Conservation (phyloP, 345 rosid genomes). For the Draba incana region DNA sequence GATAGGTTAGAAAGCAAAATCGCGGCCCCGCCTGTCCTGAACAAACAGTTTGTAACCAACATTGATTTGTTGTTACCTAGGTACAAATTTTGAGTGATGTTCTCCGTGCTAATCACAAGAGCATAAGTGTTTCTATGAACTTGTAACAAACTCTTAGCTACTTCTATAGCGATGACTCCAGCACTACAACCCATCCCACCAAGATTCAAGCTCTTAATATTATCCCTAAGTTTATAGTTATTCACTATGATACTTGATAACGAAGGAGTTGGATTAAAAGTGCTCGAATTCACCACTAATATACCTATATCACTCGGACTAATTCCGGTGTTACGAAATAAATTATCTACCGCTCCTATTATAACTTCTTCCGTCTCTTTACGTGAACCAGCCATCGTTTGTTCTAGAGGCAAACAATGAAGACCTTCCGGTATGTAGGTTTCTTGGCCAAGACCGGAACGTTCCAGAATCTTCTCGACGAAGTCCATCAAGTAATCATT, state of each 20-base stretch:
- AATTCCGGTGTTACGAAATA: constrained; percentile 32
- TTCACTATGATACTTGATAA: constrained; percentile 32
- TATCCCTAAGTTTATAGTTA: constrained; percentile 37
- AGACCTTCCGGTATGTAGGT: constrained; percentile 42
- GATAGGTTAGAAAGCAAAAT: constrained; percentile 57
- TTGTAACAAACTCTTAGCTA: constrained; percentile 42
- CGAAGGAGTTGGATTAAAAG: constrained; percentile 46
- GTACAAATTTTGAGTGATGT: constrained; percentile 54
- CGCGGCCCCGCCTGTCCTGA: constrained; percentile 60
- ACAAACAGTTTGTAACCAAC: constrained; percentile 64
- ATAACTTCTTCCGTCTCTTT: constrained; percentile 44
- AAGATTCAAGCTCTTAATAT: constrained; percentile 40
- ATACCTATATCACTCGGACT: constrained; percentile 41
- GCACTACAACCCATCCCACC: constrained; percentile 48
- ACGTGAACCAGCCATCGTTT: constrained; percentile 29
- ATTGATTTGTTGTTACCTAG: constrained; percentile 58
- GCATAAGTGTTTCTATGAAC: constrained; percentile 58
- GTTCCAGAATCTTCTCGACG: constrained; percentile 42
- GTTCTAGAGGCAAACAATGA: constrained; percentile 30
- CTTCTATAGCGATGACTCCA: constrained; percentile 43
- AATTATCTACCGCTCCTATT: constrained; percentile 34
- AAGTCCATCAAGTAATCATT: constrained; percentile 44
- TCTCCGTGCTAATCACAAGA: constrained; percentile 62
- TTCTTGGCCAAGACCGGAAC: constrained; percentile 45
- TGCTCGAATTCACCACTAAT: constrained; percentile 40